phyloP scores from a whole-genome alignment of 1,284 basidiomycete species.

The Baeospora myosura region DNA sequence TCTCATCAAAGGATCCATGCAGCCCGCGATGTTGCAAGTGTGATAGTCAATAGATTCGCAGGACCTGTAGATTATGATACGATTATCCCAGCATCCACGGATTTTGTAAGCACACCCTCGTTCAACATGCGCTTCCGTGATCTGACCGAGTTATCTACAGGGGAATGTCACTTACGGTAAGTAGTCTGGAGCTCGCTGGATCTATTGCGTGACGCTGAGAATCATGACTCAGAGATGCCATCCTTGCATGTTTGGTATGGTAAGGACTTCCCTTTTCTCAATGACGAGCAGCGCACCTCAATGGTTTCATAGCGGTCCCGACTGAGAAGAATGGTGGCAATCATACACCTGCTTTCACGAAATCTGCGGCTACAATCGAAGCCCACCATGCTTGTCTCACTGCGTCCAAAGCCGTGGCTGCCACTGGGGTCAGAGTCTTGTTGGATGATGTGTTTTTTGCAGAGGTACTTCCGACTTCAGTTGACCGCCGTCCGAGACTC shows the following conservation, averaged over 20 bases:
- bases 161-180: slow-evolving; percentile 58
- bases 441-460: slow-evolving; percentile 43
- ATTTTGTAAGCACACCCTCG: slow-evolving; percentile 49
- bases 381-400: slow-evolving; percentile 53
- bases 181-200: slow-evolving; percentile 10
- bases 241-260: slow-evolving; percentile 43
- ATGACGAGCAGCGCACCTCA: not conserved
- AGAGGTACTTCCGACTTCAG: slow-evolving; percentile 18
- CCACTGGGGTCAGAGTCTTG: slow-evolving; percentile 48
- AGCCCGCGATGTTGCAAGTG: slow-evolving; percentile 52
- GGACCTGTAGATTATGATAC: slow-evolving; percentile 44
- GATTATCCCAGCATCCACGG: slow-evolving; percentile 59
- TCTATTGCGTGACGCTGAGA: not conserved
- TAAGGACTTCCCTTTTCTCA: slow-evolving; percentile 13
- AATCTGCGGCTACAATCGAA: slow-evolving; percentile 42
- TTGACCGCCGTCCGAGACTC: not conserved
- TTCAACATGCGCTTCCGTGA: not conserved
- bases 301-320: slow-evolving; percentile 42
- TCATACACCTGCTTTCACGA: slow-evolving; percentile 53
- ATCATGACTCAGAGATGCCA: slow-evolving; percentile 29
- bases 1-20: not conserved
- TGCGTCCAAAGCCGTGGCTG: slow-evolving; percentile 53
- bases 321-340: slow-evolving; percentile 53
- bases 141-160: slow-evolving; percentile 24
- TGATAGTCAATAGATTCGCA: slow-evolving; percentile 47